phyloP scores from a whole-genome alignment of 257 asterid genomes.

The Solanum pennellii region DNA sequence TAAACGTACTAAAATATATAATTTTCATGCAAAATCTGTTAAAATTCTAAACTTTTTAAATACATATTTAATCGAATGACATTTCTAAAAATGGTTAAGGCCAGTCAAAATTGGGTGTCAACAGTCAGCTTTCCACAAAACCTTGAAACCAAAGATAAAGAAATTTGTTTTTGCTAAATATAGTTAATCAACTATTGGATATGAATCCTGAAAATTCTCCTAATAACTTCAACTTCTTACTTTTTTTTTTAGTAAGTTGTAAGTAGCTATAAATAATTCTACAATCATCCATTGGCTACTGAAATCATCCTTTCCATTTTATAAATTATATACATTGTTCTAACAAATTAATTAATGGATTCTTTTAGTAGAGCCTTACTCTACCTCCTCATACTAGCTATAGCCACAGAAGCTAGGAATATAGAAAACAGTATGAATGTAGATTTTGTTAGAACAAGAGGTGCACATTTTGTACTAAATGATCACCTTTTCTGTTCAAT shows the following conservation, averaged over 20 bases:
- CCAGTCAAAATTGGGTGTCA: no score
- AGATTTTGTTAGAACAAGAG: slow-evolving; percentile 16
- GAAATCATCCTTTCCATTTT: background rate
- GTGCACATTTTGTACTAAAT: slow-evolving; percentile 14
- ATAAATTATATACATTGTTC: background rate
- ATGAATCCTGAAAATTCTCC: background rate
- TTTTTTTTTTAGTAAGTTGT: background rate
- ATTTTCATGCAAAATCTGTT: no score
- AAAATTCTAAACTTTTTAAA: no score
- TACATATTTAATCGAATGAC: no score
- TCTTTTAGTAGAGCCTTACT: background rate
- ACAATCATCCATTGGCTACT: background rate
- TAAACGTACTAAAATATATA: no score
- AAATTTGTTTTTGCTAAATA: background rate
- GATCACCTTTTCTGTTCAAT: slow-evolving; percentile 21
- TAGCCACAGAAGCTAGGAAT: background rate
- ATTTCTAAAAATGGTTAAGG: no score
- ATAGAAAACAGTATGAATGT: background rate
- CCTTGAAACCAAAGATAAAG: background rate
- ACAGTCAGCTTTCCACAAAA: background rate
- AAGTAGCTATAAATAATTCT: background rate
- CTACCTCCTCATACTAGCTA: background rate
- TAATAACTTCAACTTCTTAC: background rate
- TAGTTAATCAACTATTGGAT: background rate
- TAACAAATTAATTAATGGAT: background rate